phyloP scores from a whole-genome alignment of 352 stramenopile species.

The Pythium phragmiticola region DNA sequence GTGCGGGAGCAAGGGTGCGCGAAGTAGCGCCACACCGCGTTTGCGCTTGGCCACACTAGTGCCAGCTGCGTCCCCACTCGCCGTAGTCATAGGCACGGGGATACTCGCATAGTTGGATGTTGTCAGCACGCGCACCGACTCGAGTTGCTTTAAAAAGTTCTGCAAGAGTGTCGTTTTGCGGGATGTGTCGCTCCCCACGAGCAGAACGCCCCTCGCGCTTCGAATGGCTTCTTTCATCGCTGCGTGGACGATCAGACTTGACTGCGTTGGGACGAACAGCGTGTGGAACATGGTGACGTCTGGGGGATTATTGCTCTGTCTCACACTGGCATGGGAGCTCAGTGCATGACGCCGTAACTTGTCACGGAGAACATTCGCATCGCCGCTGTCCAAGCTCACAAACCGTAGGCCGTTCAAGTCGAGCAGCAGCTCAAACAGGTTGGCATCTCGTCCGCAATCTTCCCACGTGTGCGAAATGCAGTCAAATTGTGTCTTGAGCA shows the following conservation, averaged over 20 bases:
- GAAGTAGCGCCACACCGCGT: slow-evolving; percentile 19
- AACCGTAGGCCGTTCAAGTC: slow-evolving; percentile 28
- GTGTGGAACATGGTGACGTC: slow-evolving; percentile 19
- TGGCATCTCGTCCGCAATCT: slow-evolving; percentile 26
- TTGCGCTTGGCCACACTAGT: slow-evolving; percentile 2
- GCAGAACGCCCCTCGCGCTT: slow-evolving; percentile 25
- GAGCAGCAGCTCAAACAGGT: slow-evolving; percentile 31
- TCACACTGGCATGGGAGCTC: not conserved
- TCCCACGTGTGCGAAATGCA: slow-evolving; percentile 27
- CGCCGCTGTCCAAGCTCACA: slow-evolving; percentile 24
- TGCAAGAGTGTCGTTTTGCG: slow-evolving; percentile 30
- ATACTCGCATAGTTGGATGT: slow-evolving; percentile 27
- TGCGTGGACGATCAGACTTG: slow-evolving; percentile 32
- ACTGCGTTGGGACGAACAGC: slow-evolving; percentile 32
- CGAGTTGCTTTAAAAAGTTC: slow-evolving; percentile 32
- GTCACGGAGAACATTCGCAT: slow-evolving; percentile 22
- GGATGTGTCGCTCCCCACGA: slow-evolving; percentile 27
- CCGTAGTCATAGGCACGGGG: slow-evolving; percentile 13
- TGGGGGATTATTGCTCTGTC: not conserved
- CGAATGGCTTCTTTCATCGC: slow-evolving; percentile 30
- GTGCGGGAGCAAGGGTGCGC: slow-evolving; percentile 3
- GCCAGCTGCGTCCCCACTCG: slow-evolving; percentile 4
- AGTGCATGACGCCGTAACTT: slow-evolving; percentile 22
- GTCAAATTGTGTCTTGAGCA: slow-evolving; percentile 31
- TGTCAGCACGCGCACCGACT: slow-evolving; percentile 24